Evolutionary conservation across 2,329 filamentous ascomycete species (phyloP).

Genomic region (Phialophora tarda): DNA sequence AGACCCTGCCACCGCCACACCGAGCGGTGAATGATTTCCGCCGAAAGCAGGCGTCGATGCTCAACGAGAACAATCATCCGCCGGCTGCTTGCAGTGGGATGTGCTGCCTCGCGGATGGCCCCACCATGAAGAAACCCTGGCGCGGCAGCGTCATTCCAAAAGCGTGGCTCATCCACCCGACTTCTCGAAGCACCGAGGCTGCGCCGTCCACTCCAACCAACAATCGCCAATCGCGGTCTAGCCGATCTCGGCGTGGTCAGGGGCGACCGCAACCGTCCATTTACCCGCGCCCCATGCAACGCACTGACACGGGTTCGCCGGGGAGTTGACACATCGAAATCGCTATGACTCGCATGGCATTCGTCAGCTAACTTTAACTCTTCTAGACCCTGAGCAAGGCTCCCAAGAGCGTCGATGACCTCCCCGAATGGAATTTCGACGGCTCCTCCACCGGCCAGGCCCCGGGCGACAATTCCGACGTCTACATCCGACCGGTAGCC

Average conservation of each 20-base stretch:
- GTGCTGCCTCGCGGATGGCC: not conserved
- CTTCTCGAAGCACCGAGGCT: slow-evolving; percentile 11
- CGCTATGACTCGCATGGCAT: slow-evolving; percentile 26
- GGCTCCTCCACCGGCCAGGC: slow-evolving; percentile 93
- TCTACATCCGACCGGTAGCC: slow-evolving; percentile 90
- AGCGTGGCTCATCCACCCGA: slow-evolving; percentile 25
- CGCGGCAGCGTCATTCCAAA: slow-evolving; percentile 20
- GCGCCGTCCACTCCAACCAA: slow-evolving; percentile 20
- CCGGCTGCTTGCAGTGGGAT: not conserved
- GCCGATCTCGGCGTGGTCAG: slow-evolving; percentile 28
- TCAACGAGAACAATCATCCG: not conserved
- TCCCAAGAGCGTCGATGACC: slow-evolving; percentile 64
- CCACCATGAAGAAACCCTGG: slow-evolving; percentile 26
- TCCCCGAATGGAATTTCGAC: slow-evolving; percentile 81
- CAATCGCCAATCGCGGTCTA: slow-evolving; percentile 25
- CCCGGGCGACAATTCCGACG: slow-evolving; percentile 92
- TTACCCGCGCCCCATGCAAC: slow-evolving; percentile 14
- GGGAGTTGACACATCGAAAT: slow-evolving; percentile 35
- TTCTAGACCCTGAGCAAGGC: slow-evolving; percentile 67
- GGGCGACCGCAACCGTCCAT: slow-evolving; percentile 24
- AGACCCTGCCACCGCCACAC: slow-evolving; percentile 11
- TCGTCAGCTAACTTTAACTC: slow-evolving; percentile 28
- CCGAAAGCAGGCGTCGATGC: not conserved
- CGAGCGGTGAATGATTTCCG: slow-evolving; percentile 2
- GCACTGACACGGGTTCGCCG: slow-evolving; percentile 21